Conservation (phyloP, 306 rosid genomes). For the Ormosia semicastrata region DNA sequence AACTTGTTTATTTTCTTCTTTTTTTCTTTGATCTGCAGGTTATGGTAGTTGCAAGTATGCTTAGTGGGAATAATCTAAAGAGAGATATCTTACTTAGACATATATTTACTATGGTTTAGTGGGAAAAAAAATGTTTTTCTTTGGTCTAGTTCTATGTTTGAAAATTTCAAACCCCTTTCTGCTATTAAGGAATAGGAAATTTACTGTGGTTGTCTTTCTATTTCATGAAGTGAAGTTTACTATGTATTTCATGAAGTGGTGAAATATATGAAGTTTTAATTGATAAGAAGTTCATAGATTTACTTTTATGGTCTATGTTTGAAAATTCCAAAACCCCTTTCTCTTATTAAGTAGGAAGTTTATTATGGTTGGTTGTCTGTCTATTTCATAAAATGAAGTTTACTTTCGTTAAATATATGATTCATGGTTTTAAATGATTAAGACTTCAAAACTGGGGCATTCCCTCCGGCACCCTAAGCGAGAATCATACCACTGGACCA, state of each 20-base stretch:
- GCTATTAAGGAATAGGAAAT: not conserved
- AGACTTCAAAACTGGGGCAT: not conserved
- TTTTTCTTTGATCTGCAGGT: slow-evolving; percentile 23
- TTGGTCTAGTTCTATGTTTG: not conserved
- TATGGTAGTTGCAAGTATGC: slow-evolving; percentile 21
- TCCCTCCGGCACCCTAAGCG: slow-evolving; percentile 50
- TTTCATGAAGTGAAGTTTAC: not conserved
- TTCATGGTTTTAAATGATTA: too few species aligned
- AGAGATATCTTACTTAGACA: not conserved
- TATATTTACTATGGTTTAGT: not conserved
- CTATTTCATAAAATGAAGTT: too few species aligned
- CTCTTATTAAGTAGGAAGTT: too few species aligned
- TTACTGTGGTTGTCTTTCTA: not conserved
- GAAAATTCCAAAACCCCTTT: too few species aligned
- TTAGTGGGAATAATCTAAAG: not conserved
- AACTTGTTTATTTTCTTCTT: not conserved
- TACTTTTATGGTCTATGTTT: too few species aligned
- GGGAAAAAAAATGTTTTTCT: too few species aligned
- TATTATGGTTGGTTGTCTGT: too few species aligned
- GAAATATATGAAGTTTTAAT: too few species aligned
- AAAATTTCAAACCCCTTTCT: not conserved
- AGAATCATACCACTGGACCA: slow-evolving; percentile 49
- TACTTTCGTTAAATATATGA: not conserved
- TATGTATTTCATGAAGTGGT: not conserved
- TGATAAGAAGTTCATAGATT: too few species aligned